Evolutionary conservation across 1,139 yeast species (phyloP), one percentile per base, ranked within the genome.

Genomic region (Debaryomyces singareniensis): DNA sequence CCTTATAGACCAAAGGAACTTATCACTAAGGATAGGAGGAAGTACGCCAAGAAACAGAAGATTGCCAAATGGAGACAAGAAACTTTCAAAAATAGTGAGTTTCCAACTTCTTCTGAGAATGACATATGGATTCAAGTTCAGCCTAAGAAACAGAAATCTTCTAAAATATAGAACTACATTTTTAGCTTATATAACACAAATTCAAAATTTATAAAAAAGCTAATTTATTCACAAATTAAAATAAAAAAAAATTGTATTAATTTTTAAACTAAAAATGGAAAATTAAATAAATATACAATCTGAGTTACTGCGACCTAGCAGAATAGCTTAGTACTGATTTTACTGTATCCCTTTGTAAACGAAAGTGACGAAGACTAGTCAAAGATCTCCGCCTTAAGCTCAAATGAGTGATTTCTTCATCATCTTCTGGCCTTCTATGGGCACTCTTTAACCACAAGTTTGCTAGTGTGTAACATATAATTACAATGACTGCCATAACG

Each of bases 11-110:
- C 87, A 15, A 72, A 73, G 39, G 95, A 85, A 35, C 67, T 72
- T 43, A 69, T 78, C 42, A 60, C 70, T 44, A 85, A 80, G 52
- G 98, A 93, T 53, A 82, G 77, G 55, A 71, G 94, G 49, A 85
- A 86, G 59, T 83, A 73, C 36, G 76, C 89, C 25, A 91, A 89
- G 67, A 78, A 79, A 61, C 82, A 75, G 58, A 74, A 93, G 44
- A 59, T 91, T 38, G 73, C 81, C 44, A 93, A 86, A 44, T 93
- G 98, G 98, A 77, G 95, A 55, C 76, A 79, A 55, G 78, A 78
- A 35, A 86, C 82, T 2, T 87, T 89, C 57, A 71, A 72, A 30
- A 66, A 65, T 37, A 78, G 75, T 39, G 67, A 72, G n/a, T 78
- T 83, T 28, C 36, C 44, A 20, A 39, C 44, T 15, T 64, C 61